Evolutionary conservation across 2,329 filamentous ascomycete species (phyloP).

Genomic region (Polychaeton citri): DNA sequence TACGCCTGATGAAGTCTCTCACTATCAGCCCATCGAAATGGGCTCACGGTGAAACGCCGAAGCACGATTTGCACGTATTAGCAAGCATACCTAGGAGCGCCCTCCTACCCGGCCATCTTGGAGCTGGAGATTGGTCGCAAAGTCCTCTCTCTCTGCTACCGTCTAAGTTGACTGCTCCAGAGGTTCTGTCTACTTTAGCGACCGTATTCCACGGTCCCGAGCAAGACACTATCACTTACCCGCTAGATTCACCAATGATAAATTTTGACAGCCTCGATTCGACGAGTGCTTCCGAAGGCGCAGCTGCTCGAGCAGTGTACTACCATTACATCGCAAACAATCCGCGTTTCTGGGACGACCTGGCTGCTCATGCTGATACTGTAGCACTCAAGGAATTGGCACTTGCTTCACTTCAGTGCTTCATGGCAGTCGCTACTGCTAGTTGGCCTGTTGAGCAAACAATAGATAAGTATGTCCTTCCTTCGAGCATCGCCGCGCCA

Average conservation of each 20-base stretch:
- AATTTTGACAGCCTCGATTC: constrained; percentile 14
- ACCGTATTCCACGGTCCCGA: constrained; percentile 43
- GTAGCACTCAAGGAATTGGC: constrained; percentile 44
- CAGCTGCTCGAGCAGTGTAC: constrained; percentile 42
- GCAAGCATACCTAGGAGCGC: constrained; percentile 41
- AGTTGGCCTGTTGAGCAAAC: constrained; percentile 32
- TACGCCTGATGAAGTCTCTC: constrained; percentile 34
- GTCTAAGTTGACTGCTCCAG: constrained; percentile 38
- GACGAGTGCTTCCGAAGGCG: constrained; percentile 32
- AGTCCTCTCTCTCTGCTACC: constrained; percentile 38
- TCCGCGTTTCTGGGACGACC: constrained; percentile 37
- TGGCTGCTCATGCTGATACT: constrained; percentile 41
- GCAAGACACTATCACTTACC: constrained; percentile 22
- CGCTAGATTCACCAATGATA: constrained; percentile 13
- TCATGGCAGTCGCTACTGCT: constrained; percentile 40
- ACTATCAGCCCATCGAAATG: constrained; percentile 32
- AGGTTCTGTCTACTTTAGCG: constrained; percentile 41
- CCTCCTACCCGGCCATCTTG: constrained; percentile 30
- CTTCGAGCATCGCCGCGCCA: constrained; percentile 23
- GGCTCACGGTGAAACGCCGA: constrained; percentile 41
- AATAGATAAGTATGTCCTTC: constrained; percentile 21
- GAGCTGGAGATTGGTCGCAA: constrained; percentile 14
- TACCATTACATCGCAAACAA: constrained; percentile 40
- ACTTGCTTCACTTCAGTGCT: constrained; percentile 39
- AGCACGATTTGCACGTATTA: constrained; percentile 44